Base-by-base conservation (phyloP, 192 early-diverging fungal genomes). In the Umbelopsis isabellina region DNA sequence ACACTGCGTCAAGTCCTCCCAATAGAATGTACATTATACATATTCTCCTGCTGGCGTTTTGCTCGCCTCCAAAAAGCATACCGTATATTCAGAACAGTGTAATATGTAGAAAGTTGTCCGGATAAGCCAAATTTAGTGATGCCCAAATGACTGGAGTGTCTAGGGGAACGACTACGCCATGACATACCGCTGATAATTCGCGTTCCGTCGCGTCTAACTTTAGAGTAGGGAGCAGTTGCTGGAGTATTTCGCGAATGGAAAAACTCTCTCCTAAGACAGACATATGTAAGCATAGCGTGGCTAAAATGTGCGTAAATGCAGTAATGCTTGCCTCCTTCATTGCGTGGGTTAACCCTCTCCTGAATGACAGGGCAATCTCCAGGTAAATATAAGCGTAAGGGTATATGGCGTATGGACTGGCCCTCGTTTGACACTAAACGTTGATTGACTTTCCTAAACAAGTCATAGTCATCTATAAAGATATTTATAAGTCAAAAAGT, bases 21-120 rank as follows among this genome's bases (percentile, higher is more conserved):
- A 61, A 61, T 61, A 61, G 55, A 61, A 61, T 61, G 55, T 61
- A 61, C 55, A 61, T 61, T 61, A 61, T 61, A 25, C 55, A 61
- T 61, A 61, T 25, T 16, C 30, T 61, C 30, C 30, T 58, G 13
- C 33, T 23, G 53, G 27, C 13, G 27, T 11, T 61, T 30, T 61
- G 55, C 30, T 61, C 5, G 27, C n/a, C 25, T 2, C 16, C 27
- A 61, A 61, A 23, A 4, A 3, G 11, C n/a, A 35, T 22, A 3
- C 18, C 13, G 12, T 35, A 18, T 61, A 11, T 61, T 61, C 37
- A 61, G 55, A n/a, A 61, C 27, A 61, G 55, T 35, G 55, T 33
- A 70, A 95, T 75, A 75, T 95, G 94, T 69, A 95, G 75, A 77
- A 95, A 95, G 75, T 89, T 91, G 79, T 95, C 94, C 7, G 90